These are phyloP conservation scores for Malassezia sp. DNA, from an alignment of 1,284 basidiomycete genomes.

Conservation along the genomic window DNA sequence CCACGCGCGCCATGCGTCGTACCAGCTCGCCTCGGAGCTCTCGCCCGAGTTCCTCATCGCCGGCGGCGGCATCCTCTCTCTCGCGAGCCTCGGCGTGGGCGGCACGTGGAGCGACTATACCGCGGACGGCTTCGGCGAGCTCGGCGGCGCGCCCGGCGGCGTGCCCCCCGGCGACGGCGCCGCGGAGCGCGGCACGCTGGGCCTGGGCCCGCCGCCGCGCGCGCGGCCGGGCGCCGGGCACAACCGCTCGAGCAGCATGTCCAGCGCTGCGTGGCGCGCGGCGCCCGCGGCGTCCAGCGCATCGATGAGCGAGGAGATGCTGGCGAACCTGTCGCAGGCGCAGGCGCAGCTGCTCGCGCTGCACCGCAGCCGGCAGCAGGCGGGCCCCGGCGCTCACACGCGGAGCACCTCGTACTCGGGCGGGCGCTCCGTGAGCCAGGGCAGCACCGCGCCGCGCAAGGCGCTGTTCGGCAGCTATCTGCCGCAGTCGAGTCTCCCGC, in stretches of 20 bases:
- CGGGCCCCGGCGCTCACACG: conserved; percentile 73
- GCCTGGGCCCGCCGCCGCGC: too few relatives aligned
- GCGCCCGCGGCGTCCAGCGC: neutral
- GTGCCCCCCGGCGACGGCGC: too few relatives aligned
- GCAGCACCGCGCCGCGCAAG: conserved; percentile 61
- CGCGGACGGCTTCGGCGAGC: conserved; percentile 32
- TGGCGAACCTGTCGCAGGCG: conserved; percentile 48
- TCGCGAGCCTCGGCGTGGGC: conserved; percentile 25
- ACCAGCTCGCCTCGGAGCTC: conserved; percentile 35
- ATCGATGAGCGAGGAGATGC: conserved; percentile 28
- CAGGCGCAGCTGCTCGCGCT: conserved; percentile 91
- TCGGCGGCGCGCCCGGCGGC: neutral
- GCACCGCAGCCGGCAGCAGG: conserved; percentile 69
- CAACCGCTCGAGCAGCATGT: conserved; percentile 15
- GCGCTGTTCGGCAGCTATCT: conserved; percentile 97
- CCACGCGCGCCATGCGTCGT: conserved; percentile 28
- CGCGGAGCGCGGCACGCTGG: too few relatives aligned
- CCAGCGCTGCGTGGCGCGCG: neutral
- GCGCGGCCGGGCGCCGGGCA: conserved; percentile 21
- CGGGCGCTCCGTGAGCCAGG: conserved; percentile 56
- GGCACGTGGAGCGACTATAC: conserved; percentile 7
- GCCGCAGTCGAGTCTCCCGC: conserved; percentile 90
- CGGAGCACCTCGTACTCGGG: conserved; percentile 79
- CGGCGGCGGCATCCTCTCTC: conserved; percentile 37
- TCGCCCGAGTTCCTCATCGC: conserved; percentile 44